A percentile compares a stretch with the other conserved stretches of the same genome.
These are phyloP conservation scores for Aleurites moluccanus DNA, from an alignment of 441 rosid genomes.

Conservation along the genomic window DNA sequence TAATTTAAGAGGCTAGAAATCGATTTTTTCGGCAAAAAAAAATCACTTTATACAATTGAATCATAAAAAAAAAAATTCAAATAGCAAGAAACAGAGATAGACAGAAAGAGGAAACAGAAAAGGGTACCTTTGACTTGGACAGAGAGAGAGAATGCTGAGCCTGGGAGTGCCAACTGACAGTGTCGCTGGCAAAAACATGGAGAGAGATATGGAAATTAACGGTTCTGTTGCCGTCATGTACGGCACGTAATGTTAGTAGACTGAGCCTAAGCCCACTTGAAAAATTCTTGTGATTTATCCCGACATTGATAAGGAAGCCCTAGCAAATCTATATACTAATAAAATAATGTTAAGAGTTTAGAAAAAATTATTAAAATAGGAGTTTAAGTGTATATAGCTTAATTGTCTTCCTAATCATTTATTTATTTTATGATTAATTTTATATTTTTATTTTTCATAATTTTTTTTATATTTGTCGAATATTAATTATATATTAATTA, in stretches of 20 bases:
- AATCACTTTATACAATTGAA: not conserved
- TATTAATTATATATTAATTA: too few species aligned
- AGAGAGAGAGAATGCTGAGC: not conserved
- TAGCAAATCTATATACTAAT: too few species aligned
- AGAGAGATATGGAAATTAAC: not conserved
- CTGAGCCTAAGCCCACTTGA: conserved; percentile 12
- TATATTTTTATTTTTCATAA: too few species aligned
- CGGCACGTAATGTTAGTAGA: not conserved
- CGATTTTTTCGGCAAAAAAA: not conserved
- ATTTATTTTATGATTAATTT: too few species aligned
- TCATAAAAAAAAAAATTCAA: not conserved
- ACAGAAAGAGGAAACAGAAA: not conserved
- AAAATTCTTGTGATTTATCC: not conserved
- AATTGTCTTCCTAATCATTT: too few species aligned
- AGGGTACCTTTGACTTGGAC: not conserved
- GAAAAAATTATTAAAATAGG: too few species aligned
- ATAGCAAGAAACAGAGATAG: not conserved
- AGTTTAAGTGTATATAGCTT: too few species aligned
- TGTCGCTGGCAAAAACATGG: not conserved
- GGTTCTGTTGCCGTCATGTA: not conserved
- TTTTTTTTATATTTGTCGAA: too few species aligned
- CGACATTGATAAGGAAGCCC: not conserved
- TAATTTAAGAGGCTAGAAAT: not conserved
- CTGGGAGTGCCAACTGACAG: conserved; percentile 2
- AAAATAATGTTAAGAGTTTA: too few species aligned